A percentile compares a stretch with the other conserved stretches of the same genome.
These are phyloP conservation scores for Suillus tomentosus DNA, from an alignment of 768 basidiomycete species.

Conservation along the genomic window DNA sequence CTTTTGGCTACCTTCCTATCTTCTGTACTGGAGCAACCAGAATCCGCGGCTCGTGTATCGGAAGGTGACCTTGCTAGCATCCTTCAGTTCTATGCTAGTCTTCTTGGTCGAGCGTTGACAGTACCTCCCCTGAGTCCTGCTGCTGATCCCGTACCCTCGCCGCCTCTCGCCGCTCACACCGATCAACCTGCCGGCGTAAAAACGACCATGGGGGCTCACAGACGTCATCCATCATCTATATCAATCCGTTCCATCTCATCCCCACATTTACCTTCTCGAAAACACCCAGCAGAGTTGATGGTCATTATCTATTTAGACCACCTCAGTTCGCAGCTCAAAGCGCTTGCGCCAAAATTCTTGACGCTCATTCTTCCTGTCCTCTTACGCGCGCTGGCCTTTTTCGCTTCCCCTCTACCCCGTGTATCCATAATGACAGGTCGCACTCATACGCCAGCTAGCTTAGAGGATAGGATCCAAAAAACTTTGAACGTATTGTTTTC, in stretches of 20 bases:
- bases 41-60: slow-evolving; percentile 60
- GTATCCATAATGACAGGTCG: slow-evolving; percentile 53
- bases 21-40: slow-evolving; percentile 48
- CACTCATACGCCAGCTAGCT: slow-evolving; percentile 30
- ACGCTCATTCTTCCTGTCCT: slow-evolving; percentile 64
- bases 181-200: slow-evolving; percentile 28
- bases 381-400: slow-evolving; percentile 70
- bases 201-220: slow-evolving; percentile 43
- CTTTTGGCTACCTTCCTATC: slow-evolving; percentile 60
- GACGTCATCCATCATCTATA: slow-evolving; percentile 62
- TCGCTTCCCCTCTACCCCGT: slow-evolving; percentile 66
- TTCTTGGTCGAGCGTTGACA: slow-evolving; percentile 57
- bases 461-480: slow-evolving; percentile 61
- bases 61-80: slow-evolving; percentile 59
- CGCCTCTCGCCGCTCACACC: slow-evolving; percentile 35
- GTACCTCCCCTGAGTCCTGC: slow-evolving; percentile 26
- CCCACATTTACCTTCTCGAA: slow-evolving; percentile 30
- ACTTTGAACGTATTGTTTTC: slow-evolving; percentile 57
- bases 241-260: slow-evolving; percentile 49
- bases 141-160: slow-evolving; percentile 17
- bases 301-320: slow-evolving; percentile 64
- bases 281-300: slow-evolving; percentile 64
- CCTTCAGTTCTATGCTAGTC: slow-evolving; percentile 57
- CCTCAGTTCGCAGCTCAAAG: slow-evolving; percentile 61
- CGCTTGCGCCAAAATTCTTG: slow-evolving; percentile 56